Conservation (phyloP, 495 filamentous ascomycete genomes). For the Podospora appendiculata region DNA sequence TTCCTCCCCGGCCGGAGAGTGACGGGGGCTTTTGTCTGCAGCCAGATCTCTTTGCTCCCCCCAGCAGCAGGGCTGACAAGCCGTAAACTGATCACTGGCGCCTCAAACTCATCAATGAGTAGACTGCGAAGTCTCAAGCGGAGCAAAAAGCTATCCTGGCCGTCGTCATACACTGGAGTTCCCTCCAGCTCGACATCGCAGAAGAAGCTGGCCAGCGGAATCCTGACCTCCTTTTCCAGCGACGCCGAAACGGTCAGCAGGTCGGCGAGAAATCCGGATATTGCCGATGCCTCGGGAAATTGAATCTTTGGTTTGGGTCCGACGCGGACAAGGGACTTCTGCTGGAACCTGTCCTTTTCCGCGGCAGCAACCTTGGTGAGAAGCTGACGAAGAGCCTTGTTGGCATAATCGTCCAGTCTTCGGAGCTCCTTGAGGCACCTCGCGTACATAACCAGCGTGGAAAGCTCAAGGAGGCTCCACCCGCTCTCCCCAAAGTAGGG, state of each 20-base stretch:
- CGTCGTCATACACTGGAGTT: constrained; percentile 58
- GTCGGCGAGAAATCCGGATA: constrained; percentile 55
- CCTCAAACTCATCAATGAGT: constrained; percentile 59
- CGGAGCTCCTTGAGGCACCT: constrained; percentile 72
- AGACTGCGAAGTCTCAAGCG: constrained; percentile 63
- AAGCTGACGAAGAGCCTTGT: constrained; percentile 62
- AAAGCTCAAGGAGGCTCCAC: constrained; percentile 74
- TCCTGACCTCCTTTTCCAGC: constrained; percentile 55
- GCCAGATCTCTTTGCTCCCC: constrained; percentile 55
- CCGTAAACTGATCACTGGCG: constrained; percentile 59
- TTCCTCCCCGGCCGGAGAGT: constrained; percentile 48
- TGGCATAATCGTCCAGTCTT: constrained; percentile 71
- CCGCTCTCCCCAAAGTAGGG: constrained; percentile 73
- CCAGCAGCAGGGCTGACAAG: constrained; percentile 44
- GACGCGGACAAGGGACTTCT: constrained; percentile 27
- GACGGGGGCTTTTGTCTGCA: constrained; percentile 40
- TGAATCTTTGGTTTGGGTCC: constrained; percentile 3
- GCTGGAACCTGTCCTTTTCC: constrained; percentile 39
- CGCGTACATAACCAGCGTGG: constrained; percentile 79
- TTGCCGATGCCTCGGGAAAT: constrained; percentile 49
- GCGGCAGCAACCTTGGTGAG: constrained; percentile 63
- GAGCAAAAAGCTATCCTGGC: constrained; percentile 72
- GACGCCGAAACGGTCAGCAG: constrained; percentile 54
- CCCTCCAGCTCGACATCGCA: constrained; percentile 60
- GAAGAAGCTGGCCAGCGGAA: constrained; percentile 69